phyloP scores from a whole-genome alignment of 306 rosid species.

The Herpetospermum pedunculosum region DNA sequence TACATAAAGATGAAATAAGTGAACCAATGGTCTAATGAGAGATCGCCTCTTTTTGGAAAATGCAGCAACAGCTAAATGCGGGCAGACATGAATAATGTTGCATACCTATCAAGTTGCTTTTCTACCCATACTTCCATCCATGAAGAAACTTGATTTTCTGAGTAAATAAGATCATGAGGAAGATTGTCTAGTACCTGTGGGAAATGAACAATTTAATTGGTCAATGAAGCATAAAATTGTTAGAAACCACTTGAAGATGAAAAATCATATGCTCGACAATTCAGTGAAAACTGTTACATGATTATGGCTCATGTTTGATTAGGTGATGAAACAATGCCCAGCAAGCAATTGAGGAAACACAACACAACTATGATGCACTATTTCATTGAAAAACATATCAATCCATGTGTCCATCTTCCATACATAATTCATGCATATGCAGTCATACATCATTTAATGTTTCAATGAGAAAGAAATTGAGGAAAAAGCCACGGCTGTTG shows the following conservation, averaged over 20 bases:
- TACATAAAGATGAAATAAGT: not conserved
- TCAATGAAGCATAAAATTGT: not conserved
- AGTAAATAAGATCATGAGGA: constrained; percentile 87
- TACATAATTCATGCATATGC: not conserved
- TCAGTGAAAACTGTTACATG: not conserved
- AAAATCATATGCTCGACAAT: not conserved
- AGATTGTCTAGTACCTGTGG: constrained; percentile 92
- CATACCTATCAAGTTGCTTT: constrained; percentile 54
- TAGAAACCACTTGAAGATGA: not conserved
- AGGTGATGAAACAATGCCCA: not conserved
- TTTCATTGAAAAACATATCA: not conserved
- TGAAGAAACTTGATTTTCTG: constrained; percentile 69
- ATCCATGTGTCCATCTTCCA: not conserved
- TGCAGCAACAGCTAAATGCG: not conserved
- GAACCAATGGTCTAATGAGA: not conserved
- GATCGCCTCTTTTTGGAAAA: not conserved
- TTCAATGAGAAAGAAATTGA: not conserved
- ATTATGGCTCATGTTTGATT: not conserved
- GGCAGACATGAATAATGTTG: not conserved
- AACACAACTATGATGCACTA: not conserved
- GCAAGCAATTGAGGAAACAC: not conserved
- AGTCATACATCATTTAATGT: not conserved
- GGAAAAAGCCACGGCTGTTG: not conserved
- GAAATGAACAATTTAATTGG: constrained; percentile 3
- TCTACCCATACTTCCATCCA: constrained; percentile 97